Evolutionary conservation across 495 filamentous ascomycete genomes (phyloP).

Genomic region (Antarctomyces pellizariae): DNA sequence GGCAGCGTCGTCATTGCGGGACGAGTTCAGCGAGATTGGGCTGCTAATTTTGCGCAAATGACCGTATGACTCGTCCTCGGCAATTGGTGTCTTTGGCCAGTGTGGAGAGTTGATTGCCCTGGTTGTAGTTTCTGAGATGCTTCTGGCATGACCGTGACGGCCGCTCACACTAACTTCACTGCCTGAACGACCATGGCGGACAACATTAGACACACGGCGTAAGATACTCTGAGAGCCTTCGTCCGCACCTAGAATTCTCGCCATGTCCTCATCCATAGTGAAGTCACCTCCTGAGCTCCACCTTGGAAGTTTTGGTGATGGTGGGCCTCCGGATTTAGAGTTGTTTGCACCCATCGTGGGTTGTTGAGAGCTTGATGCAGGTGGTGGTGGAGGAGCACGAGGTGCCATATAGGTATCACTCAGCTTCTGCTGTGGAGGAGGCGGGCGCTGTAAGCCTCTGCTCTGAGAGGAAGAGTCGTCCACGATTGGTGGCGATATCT

Average conservation of each 20-base stretch:
- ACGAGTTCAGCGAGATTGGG: slow-evolving; percentile 35
- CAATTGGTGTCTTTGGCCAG: slow-evolving; percentile 52
- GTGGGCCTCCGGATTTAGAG: slow-evolving; percentile 17
- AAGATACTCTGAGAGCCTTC: slow-evolving; percentile 53
- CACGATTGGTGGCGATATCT: slow-evolving; percentile 11
- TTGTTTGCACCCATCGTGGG: slow-evolving; percentile 30
- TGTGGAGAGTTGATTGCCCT: slow-evolving; percentile 28
- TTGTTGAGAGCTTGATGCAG: slow-evolving; percentile 17
- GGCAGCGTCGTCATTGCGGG: slow-evolving; percentile 44
- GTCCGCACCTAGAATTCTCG: slow-evolving; percentile 47
- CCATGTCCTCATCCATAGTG: slow-evolving; percentile 79
- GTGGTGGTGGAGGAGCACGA: slow-evolving; percentile 35
- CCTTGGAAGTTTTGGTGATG: slow-evolving; percentile 48
- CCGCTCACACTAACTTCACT: slow-evolving; percentile 29
- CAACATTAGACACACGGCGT: slow-evolving; percentile 72
- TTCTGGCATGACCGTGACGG: slow-evolving; percentile 22
- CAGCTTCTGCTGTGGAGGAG: slow-evolving; percentile 18
- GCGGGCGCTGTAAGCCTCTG: slow-evolving; percentile 8
- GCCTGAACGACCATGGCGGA: slow-evolving; percentile 79
- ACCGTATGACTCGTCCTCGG: slow-evolving; percentile 30
- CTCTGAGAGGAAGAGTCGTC: slow-evolving; percentile 9
- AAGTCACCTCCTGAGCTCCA: slow-evolving; percentile 57
- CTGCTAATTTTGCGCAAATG: slow-evolving; percentile 44
- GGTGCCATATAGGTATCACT: slow-evolving; percentile 38
- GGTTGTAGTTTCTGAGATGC: slow-evolving; percentile 30